Evolutionary conservation across 2,329 filamentous ascomycete species (phyloP).

Genomic region (Tolypocladium nubicola): DNA sequence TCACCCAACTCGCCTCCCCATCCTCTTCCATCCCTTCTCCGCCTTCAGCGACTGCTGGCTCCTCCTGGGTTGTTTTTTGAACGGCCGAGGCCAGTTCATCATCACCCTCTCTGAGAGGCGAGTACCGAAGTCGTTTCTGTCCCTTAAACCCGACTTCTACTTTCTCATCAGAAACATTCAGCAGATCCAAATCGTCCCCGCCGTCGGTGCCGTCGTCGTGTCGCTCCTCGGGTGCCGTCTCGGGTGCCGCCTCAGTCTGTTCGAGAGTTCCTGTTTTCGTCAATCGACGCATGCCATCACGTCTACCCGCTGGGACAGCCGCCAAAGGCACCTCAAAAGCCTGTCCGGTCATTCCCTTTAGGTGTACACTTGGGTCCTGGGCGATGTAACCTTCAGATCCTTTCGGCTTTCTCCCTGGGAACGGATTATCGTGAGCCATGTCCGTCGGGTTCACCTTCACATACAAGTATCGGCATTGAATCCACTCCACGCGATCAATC

Average conservation of each 20-base stretch:
- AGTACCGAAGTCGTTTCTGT: no score
- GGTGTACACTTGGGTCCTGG: conserved; percentile 12
- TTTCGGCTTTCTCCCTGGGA: conserved; percentile 3
- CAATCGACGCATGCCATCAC: background rate
- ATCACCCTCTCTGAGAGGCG: no score
- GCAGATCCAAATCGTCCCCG: conserved; percentile 1
- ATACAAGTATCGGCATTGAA: conserved; percentile 80
- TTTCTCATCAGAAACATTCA: background rate
- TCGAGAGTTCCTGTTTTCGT: no score
- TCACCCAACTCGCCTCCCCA: conserved; percentile 5
- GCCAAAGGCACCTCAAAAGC: conserved; percentile 14
- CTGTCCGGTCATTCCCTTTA: conserved; percentile 1
- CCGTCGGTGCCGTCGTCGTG: background rate
- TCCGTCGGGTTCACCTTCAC: conserved; percentile 19
- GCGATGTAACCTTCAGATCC: conserved; percentile 10
- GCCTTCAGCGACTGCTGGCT: background rate
- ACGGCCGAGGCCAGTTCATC: no score
- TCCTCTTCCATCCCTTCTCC: background rate
- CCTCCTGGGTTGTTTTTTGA: no score
- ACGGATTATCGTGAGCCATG: conserved; percentile 4
- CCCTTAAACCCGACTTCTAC: background rate
- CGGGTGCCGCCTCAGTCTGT: no score
- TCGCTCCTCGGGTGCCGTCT: no score
- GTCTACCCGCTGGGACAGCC: conserved; percentile 11
- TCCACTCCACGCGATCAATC: conserved; percentile 69